Conservation (phyloP, 495 filamentous ascomycete genomes). For the Physcia stellaris region DNA sequence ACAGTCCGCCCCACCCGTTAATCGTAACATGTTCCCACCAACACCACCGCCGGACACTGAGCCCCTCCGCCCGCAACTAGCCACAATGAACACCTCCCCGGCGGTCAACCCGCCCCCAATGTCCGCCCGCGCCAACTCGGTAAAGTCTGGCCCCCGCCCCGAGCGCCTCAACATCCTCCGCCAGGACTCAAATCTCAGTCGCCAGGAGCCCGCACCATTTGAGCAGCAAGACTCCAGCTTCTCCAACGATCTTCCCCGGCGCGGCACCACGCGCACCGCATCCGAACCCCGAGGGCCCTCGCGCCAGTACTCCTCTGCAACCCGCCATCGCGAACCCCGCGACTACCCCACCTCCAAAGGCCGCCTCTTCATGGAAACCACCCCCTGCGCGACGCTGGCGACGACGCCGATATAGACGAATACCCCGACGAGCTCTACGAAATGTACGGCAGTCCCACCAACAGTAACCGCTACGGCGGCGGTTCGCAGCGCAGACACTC, state of each 20-base stretch:
- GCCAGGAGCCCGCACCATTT: too few relatives aligned
- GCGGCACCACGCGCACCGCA: slow-evolving; percentile 39
- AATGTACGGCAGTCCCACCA: slow-evolving; percentile 17
- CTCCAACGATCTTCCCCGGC: slow-evolving; percentile 29
- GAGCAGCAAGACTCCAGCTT: too few relatives aligned
- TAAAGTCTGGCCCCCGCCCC: slow-evolving; percentile 25
- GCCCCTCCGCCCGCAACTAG: slow-evolving; percentile 18
- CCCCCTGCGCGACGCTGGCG: slow-evolving; percentile 15
- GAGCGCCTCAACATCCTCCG: slow-evolving; percentile 20
- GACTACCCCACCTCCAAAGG: slow-evolving; percentile 4
- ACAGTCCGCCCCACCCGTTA: slow-evolving; percentile 73
- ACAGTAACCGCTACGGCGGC: slow-evolving; percentile 5
- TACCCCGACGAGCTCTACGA: slow-evolving; percentile 52
- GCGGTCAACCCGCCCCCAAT: slow-evolving; percentile 9
- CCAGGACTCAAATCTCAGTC: slow-evolving; percentile 2
- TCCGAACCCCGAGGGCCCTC: slow-evolving; percentile 37
- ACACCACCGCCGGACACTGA: slow-evolving; percentile 89
- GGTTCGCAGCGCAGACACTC: neutral
- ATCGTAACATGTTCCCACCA: slow-evolving; percentile 83
- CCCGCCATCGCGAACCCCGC: slow-evolving; percentile 10
- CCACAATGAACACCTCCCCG: slow-evolving; percentile 16
- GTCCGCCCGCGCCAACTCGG: slow-evolving; percentile 20
- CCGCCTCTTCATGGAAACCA: slow-evolving; percentile 22
- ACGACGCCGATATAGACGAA: slow-evolving; percentile 41
- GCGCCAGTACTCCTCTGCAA: slow-evolving; percentile 4